Evolutionary conservation across 177 flowering plant genomes (phyloP).

Genomic region (Vitis hybrid): DNA sequence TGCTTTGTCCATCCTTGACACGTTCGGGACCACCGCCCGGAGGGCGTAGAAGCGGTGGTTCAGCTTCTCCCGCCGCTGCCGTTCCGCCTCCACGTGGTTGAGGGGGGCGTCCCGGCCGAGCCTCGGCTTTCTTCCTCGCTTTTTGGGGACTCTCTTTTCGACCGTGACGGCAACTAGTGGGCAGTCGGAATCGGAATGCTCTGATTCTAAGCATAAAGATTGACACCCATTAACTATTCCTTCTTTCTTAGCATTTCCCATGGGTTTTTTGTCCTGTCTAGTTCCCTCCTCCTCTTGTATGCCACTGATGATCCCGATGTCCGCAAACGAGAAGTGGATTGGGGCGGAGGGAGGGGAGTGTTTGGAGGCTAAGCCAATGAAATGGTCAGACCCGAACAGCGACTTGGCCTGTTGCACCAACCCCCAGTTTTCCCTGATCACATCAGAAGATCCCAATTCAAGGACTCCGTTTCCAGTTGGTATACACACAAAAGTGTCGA

Average conservation of each 20-base stretch:
- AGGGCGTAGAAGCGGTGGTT: conserved; percentile 85
- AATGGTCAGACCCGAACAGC: conserved; percentile 40
- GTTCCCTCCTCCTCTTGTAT: conserved; percentile 8
- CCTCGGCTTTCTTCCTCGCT: conserved; percentile 68
- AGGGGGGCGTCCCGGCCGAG: conserved; percentile 38
- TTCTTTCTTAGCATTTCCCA: conserved; percentile 7
- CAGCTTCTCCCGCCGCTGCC: conserved; percentile 83
- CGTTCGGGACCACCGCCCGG: conserved; percentile 83
- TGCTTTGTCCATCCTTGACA: conserved; percentile 90
- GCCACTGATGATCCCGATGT: conserved; percentile 30
- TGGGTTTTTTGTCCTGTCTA: not conserved
- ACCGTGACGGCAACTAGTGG: not conserved
- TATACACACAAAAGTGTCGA: conserved; percentile 64
- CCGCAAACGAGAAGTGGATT: conserved; percentile 32
- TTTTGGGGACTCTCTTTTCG: conserved; percentile 36
- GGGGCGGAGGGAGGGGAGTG: conserved; percentile 1
- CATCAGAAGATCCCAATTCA: conserved; percentile 67
- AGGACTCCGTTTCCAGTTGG: conserved; percentile 58
- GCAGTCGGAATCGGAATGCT: conserved; percentile 50
- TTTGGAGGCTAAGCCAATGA: conserved; percentile 5
- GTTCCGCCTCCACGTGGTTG: conserved; percentile 91
- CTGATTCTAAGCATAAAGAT: conserved; percentile 37
- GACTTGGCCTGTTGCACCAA: conserved; percentile 49
- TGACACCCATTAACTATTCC: not conserved
- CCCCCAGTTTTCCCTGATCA: conserved; percentile 48